A percentile compares a stretch with the other conserved stretches of the same genome.
Conservation (phyloP, 768 basidiomycete species). For the Scleroderma citrinum region DNA sequence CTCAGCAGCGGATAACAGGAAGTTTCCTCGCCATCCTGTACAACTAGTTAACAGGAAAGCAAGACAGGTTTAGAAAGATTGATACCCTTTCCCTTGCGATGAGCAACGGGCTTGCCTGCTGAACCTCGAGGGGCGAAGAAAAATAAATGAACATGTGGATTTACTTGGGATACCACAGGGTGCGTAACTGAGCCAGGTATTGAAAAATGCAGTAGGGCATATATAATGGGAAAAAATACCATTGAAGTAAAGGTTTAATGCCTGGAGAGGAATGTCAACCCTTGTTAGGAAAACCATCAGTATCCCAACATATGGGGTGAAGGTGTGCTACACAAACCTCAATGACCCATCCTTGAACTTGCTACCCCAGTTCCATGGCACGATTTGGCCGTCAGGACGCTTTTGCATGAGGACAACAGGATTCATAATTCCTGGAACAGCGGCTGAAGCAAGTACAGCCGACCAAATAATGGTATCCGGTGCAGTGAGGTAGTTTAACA, state of each 20-base stretch:
- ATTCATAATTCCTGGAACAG: slow-evolving; percentile 92
- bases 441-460: slow-evolving; percentile 80
- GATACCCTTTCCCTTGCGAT: slow-evolving; percentile 84
- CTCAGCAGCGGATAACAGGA: slow-evolving; percentile 84
- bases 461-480: slow-evolving; percentile 87
- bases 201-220: slow-evolving; percentile 2
- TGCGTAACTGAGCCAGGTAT: slow-evolving; percentile 58
- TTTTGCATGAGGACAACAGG: slow-evolving; percentile 96
- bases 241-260: slow-evolving; percentile 85
- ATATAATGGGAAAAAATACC: slow-evolving; percentile 33
- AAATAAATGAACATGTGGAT: slow-evolving; percentile 87
- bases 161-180: slow-evolving; percentile 92
- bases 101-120: slow-evolving; percentile 89
- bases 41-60: slow-evolving; percentile 1
- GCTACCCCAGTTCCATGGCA: slow-evolving; percentile 94
- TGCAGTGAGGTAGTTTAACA: slow-evolving; percentile 94
- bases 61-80: background rate
- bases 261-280: slow-evolving; percentile 92
- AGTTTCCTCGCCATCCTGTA: slow-evolving; percentile 91
- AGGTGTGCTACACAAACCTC: slow-evolving; percentile 38
- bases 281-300: slow-evolving; percentile 30
- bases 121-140: slow-evolving; percentile 91
- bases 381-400: slow-evolving; percentile 65
- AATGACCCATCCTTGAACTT: slow-evolving; percentile 91
- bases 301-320: background rate